Base-by-base conservation (phyloP, 1,284 basidiomycete species). In the Apiotrichum gamsii region DNA sequence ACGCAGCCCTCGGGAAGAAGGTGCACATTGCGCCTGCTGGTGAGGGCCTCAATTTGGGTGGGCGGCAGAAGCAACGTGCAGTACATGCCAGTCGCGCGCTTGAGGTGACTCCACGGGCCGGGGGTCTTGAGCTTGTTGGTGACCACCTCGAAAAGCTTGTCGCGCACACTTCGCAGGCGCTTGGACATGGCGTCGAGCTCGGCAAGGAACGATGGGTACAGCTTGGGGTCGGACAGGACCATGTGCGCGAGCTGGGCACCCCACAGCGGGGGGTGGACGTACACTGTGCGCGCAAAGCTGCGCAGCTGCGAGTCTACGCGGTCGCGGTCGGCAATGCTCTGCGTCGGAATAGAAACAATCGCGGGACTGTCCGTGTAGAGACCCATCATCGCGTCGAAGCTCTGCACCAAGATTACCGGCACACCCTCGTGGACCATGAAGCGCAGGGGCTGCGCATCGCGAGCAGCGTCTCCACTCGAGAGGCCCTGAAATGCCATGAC, bases 131-230 rank as follows among this genome's bases (percentile, higher is more conserved):
- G 75, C 72, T 88, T 70, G 51, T 65, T 80, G 19, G 83, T 87
- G 66, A 98, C 72, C 57, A 90, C 69, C 47, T 81, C 77, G 74
- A 81, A 80, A 56, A 98, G 77, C 74, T 87, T 81, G 62, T 84
- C 78, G 34, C 94, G 82, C 82, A 95, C 96, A 48, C 80, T 79
- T 59, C 91, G 90, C 65, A 98, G 90, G 36, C 94, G 82, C 36
- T 82, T 79, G 0, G 91, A 83, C 93, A 98, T 97, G 54, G 86
- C 88, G 70, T 78, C 75, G 69, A 98, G 88, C 70, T 98, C 93
- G 46, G 74, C 73, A 67, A 90, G 84, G 93, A 72, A 98, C 70
- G 45, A 90, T 80, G 62, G 60, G 39, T 62, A 59, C 15, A 70
- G 54, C 37, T 61, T 64, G 16, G 55, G 31, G 43, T 70, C 67